Conservation (phyloP, 2,329 filamentous ascomycete species). For the Torrubiella hemipterigena region DNA sequence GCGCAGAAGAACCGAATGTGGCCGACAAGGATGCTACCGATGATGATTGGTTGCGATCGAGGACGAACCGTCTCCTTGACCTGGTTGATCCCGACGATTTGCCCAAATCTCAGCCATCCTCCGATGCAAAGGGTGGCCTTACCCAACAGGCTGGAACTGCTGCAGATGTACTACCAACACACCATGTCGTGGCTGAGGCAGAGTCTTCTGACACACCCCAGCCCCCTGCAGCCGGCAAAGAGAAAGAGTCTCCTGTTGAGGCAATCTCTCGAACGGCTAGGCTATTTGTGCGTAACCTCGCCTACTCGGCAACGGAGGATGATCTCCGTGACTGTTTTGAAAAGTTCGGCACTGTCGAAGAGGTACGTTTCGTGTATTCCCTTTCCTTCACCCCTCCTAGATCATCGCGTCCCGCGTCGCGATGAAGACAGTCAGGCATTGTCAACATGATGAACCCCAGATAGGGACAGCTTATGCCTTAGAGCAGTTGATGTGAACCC, state of each 20-base stretch:
- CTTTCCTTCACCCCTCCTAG: no score
- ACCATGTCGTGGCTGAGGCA: no score
- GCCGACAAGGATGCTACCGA: slow-evolving; percentile 46
- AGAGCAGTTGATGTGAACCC: slow-evolving; percentile 77
- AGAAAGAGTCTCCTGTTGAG: slow-evolving; percentile 34
- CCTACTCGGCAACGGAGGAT: slow-evolving; percentile 66
- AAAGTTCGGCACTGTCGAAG: slow-evolving; percentile 64
- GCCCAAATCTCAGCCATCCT: slow-evolving; percentile 10
- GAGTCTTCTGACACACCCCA: slow-evolving; percentile 16
- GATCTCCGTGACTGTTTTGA: slow-evolving; percentile 64
- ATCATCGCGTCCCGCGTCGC: no score
- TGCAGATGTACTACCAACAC: no score
- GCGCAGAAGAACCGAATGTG: slow-evolving; percentile 10
- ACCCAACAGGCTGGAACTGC: slow-evolving; percentile 4
- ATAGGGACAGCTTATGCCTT: slow-evolving; percentile 99
- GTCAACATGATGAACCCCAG: slow-evolving; percentile 92
- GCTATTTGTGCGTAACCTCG: slow-evolving; percentile 80
- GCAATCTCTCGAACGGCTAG: slow-evolving; percentile 62
- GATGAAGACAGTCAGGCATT: slow-evolving; percentile 8
- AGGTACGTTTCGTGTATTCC: slow-evolving; percentile 55
- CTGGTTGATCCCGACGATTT: slow-evolving; percentile 64
- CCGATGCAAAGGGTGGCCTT: slow-evolving; percentile 9
- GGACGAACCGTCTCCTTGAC: slow-evolving; percentile 77
- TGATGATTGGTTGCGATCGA: slow-evolving; percentile 82
- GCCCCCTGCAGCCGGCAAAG: slow-evolving; percentile 16